A percentile compares a stretch with the other conserved stretches of the same genome.
These are phyloP conservation scores for Gigaspora rosea DNA, from an alignment of 192 early-diverging fungal genomes.

Conservation along the genomic window DNA sequence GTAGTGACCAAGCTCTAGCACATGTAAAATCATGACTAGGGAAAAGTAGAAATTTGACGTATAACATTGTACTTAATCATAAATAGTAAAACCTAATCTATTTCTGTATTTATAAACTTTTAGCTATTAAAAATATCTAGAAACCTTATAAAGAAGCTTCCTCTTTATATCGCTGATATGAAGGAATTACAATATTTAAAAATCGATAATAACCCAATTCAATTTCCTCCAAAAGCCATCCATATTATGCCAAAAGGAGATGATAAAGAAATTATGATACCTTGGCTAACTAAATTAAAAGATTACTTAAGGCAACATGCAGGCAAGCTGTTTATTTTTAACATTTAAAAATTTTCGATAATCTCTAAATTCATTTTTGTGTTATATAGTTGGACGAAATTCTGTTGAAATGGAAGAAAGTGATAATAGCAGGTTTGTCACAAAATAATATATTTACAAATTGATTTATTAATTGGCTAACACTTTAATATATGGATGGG, in stretches of 20 bases:
- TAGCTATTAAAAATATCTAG: conserved; percentile 34
- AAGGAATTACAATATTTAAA: conserved; percentile 44
- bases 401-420: neutral
- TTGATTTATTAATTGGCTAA: neutral
- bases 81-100: no score
- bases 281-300: conserved; percentile 24
- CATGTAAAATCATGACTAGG: no score
- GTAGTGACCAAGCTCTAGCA: no score
- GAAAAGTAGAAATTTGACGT: no score
- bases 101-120: no score
- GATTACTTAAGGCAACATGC: conserved; percentile 19
- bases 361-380: neutral
- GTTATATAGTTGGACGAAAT: neutral
- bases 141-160: conserved; percentile 42
- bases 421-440: conserved; percentile 12
- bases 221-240: conserved; percentile 38
- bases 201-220: conserved; percentile 43
- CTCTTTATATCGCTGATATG: conserved; percentile 45
- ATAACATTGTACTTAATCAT: no score
- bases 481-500: no score
- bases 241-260: conserved; percentile 21
- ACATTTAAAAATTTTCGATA: neutral
- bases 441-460: neutral
- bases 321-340: neutral
- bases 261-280: conserved; percentile 15